phyloP scores from a whole-genome alignment of 2,329 filamentous ascomycete genomes.

The Fusarium bactridioides region DNA sequence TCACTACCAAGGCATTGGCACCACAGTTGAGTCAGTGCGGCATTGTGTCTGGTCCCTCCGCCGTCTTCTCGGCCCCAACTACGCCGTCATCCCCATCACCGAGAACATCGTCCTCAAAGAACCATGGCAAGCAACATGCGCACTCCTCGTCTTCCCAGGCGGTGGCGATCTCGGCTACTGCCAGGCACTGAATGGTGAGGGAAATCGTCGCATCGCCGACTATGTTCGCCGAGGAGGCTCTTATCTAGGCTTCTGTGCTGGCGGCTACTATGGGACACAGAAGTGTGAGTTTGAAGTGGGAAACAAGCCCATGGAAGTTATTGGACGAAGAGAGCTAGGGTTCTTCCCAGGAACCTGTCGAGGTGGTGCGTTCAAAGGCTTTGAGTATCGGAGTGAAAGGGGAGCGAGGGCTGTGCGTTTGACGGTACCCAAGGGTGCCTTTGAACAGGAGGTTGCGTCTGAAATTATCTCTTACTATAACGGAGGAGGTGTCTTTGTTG shows the following conservation, averaged over 20 bases:
- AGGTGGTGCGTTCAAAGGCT: constrained; percentile 87
- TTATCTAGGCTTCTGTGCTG: constrained; percentile 93
- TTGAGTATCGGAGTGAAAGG: constrained; percentile 87
- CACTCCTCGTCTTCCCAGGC: constrained; percentile 89
- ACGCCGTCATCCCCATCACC: constrained; percentile 88
- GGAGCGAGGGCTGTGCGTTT: constrained; percentile 79
- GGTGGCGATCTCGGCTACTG: constrained; percentile 96
- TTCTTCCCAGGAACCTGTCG: constrained; percentile 91
- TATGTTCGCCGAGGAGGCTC: constrained; percentile 86
- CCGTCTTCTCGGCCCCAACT: constrained; percentile 85
- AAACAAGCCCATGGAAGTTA: constrained; percentile 77
- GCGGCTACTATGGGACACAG: constrained; percentile 86
- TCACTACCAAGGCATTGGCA: constrained; percentile 72
- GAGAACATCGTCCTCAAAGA: constrained; percentile 85
- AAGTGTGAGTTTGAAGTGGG: constrained; percentile 93
- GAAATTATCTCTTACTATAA: constrained; percentile 87
- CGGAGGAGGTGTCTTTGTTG: constrained; percentile 91
- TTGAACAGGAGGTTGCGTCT: constrained; percentile 65
- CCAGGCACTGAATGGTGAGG: constrained; percentile 83
- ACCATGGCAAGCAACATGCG: constrained; percentile 88
- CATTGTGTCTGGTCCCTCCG: constrained; percentile 90
- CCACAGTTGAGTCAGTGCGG: constrained; percentile 85
- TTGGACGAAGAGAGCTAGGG: constrained; percentile 82
- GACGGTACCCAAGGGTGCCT: constrained; percentile 66
- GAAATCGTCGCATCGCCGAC: constrained; percentile 83